A percentile compares a stretch with the other conserved stretches of the same genome.
These are phyloP conservation scores for Ascoidea asiatica DNA, from an alignment of 805 yeast genomes.

Conservation along the genomic window DNA sequence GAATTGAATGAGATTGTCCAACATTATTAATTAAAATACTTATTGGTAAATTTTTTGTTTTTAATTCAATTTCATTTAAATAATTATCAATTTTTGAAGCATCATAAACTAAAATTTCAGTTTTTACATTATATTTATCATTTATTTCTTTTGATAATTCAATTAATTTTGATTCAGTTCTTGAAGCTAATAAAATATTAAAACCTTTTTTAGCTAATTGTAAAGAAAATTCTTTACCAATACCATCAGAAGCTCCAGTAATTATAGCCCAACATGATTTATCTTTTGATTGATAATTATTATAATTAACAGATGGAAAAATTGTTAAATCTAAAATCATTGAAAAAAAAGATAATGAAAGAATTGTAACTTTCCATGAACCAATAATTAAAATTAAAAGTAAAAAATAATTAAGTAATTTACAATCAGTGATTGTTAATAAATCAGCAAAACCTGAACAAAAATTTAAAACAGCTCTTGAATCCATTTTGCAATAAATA, in stretches of 20 bases:
- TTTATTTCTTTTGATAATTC: slow-evolving; percentile 49
- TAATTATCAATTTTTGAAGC: slow-evolving; percentile 31
- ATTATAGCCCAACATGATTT: slow-evolving; percentile 81
- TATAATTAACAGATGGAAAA: slow-evolving; percentile 42
- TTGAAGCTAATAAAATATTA: slow-evolving; percentile 70
- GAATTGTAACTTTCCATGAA: slow-evolving; percentile 38
- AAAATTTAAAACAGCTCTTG: no score
- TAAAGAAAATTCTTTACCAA: slow-evolving; percentile 81
- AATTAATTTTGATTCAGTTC: slow-evolving; percentile 70
- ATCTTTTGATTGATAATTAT: slow-evolving; percentile 59
- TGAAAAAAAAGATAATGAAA: slow-evolving; percentile 34
- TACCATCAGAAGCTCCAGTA: slow-evolving; percentile 96
- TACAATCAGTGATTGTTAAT: neutral
- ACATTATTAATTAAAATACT: slow-evolving; percentile 82
- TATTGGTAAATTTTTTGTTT: slow-evolving; percentile 38
- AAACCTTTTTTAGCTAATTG: slow-evolving; percentile 83
- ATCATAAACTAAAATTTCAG: slow-evolving; percentile 65
- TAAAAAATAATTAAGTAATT: slow-evolving; percentile 3
- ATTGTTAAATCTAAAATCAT: slow-evolving; percentile 50
- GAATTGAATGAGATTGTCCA: slow-evolving; percentile 89
- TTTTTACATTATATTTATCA: slow-evolving; percentile 42
- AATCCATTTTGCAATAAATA: no score
- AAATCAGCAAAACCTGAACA: neutral
- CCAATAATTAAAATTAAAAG: slow-evolving; percentile 41
- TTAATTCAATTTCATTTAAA: neutral